Base-by-base conservation (phyloP, 768 basidiomycete species). In the Collybia mongolica region DNA sequence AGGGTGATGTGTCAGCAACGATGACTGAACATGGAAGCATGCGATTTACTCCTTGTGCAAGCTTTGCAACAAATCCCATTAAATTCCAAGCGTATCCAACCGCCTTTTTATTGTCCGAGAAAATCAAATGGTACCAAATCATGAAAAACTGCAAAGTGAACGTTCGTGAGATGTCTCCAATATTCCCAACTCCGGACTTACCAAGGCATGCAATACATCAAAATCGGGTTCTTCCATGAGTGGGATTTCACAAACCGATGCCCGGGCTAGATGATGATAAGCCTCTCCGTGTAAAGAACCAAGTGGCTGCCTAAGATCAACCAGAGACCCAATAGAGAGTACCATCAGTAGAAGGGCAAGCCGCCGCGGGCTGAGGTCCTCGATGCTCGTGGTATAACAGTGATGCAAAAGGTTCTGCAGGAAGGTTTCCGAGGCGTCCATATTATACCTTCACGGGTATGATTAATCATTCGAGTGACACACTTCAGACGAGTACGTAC, bases 221-320 rank as follows among this genome's bases (percentile, higher is more conserved):
- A 88, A 80, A 61, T 86, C 84, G 5, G 86, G 84, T 54, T 87
- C 84, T 57, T 86, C 84, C 79, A 86, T 84, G 45, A 88, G 72
- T 9, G 86, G 84, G 48, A 84, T 85, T 57, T 87, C 86, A 60
- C 86, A 88, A 28, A 85, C 78, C 24, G 83, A 76, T 3, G 84
- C 84, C 36, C 84, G 69, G 5, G 84, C 84, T 18, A 86, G 74
- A 59, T 82, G 82, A 63, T 85, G 83, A 54, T 83, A 86, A 0
- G 82, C 72, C 58, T 86, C 84, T 23, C 83, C 84, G 38, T 79
- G 70, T 12, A 82, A 65, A n/a, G 78, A 74, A 35, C 82, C 82
- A 48, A 79, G 68, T 18, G 77, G 78, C 22, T 74, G 69, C 46
- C 71, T 75, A 8, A 86, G 73, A 66, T 88, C 86, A 35, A 87